Conservation (phyloP, 129 eudicot genomes). For the Deinandra increscens region DNA sequence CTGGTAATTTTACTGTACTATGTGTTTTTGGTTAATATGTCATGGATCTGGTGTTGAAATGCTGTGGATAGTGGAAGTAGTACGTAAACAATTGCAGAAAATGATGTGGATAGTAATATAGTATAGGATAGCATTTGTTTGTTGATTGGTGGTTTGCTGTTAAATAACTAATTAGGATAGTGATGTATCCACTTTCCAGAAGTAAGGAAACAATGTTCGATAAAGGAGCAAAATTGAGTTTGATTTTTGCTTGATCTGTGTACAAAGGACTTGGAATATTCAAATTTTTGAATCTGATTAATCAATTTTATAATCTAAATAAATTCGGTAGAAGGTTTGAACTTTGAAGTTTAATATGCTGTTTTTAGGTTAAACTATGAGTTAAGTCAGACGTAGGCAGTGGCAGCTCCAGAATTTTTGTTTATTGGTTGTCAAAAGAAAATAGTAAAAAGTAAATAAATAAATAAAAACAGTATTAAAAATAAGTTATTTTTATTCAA, state of each 20-base stretch:
- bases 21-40: not conserved
- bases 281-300: not conserved
- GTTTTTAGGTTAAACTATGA: not conserved
- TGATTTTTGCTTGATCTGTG: conserved; percentile 1
- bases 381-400: no score
- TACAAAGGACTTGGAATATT: not conserved
- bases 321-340: not conserved
- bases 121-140: not conserved
- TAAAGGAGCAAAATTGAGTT: not conserved
- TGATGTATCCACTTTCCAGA: not conserved
- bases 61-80: not conserved
- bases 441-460: no score
- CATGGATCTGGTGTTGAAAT: conserved; percentile 23
- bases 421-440: no score
- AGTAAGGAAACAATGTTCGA: not conserved
- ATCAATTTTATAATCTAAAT: not conserved
- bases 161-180: conserved; percentile 13
- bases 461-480: no score
- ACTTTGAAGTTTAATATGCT: not conserved
- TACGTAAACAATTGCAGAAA: not conserved
- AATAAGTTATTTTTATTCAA: no score
- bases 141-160: conserved; percentile 3
- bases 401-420: no score
- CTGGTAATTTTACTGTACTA: conserved; percentile 39
- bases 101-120: no score